These are phyloP conservation scores for Jackrogersella multiformis DNA, from an alignment of 495 filamentous ascomycete genomes.

Conservation along the genomic window DNA sequence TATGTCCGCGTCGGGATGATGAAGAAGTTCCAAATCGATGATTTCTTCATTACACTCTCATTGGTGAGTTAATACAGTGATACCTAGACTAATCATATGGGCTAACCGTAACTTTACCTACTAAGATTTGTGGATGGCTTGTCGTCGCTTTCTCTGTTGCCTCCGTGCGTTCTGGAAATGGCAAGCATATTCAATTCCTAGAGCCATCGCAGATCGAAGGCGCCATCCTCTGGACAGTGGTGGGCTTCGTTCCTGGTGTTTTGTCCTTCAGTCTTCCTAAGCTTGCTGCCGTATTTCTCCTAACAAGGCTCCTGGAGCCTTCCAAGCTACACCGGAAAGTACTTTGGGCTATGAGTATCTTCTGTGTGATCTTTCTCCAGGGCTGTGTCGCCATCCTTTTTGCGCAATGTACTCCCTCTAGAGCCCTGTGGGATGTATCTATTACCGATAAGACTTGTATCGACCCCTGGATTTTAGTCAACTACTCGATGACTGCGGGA, in stretches of 20 bases:
- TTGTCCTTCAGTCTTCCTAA: conserved; percentile 56
- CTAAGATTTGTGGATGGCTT: conserved; percentile 24
- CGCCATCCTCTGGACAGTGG: conserved; percentile 48
- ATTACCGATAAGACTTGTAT: conserved; percentile 47
- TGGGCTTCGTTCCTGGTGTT: conserved; percentile 52
- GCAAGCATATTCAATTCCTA: conserved; percentile 43
- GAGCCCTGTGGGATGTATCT: conserved; percentile 53
- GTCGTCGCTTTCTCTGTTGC: conserved; percentile 20
- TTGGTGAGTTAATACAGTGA: conserved; percentile 16
- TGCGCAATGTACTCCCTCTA: conserved; percentile 53
- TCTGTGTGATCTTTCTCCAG: conserved; percentile 45
- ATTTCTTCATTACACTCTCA: conserved; percentile 34
- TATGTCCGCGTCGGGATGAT: conserved; percentile 33
- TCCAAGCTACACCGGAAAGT: conserved; percentile 39
- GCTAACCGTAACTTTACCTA: not conserved
- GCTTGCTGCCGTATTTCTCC: conserved; percentile 54
- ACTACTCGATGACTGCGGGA: conserved; percentile 54
- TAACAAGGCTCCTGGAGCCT: conserved; percentile 52
- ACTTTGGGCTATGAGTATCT: conserved; percentile 48
- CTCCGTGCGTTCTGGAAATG: conserved; percentile 20
- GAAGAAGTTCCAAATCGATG: conserved; percentile 40
- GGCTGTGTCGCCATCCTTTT: conserved; percentile 52
- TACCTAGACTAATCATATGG: not conserved
- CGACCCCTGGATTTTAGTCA: conserved; percentile 47
- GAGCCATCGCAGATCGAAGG: conserved; percentile 36